A percentile compares a stretch with the other conserved stretches of the same genome.
Conservation (phyloP, 139 green algal genomes). For the Picocystis salinarum region DNA sequence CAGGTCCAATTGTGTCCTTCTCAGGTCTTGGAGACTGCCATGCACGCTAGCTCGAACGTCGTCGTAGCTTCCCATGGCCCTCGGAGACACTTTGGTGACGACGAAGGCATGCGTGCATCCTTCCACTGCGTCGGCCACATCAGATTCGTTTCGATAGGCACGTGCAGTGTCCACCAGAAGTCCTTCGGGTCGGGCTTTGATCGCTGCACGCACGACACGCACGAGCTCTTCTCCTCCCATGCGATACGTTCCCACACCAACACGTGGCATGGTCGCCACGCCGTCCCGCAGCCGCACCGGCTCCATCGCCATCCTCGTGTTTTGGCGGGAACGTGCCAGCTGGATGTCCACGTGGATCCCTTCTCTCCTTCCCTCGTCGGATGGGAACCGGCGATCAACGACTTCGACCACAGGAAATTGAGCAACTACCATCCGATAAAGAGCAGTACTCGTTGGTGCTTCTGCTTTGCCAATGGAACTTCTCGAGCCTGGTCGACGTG, state of each 20-base stretch:
- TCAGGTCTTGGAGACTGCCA: constrained; percentile 4
- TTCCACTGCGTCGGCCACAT: constrained; percentile 6
- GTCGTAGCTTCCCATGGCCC: constrained; percentile 8
- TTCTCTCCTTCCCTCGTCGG: too few species aligned
- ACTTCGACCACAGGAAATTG: too few species aligned
- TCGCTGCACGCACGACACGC: constrained; percentile 13
- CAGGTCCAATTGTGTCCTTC: constrained; percentile 36
- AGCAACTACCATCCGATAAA: too few species aligned
- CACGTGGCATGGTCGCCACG: too few species aligned
- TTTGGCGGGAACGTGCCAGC: too few species aligned
- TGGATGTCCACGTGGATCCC: too few species aligned
- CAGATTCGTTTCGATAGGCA: constrained; percentile 12
- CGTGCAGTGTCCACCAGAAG: constrained; percentile 51
- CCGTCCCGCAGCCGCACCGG: too few species aligned
- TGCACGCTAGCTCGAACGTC: constrained; percentile 4
- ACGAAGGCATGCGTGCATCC: constrained; percentile 22
- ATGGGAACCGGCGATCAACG: too few species aligned
- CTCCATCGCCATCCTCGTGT: too few species aligned
- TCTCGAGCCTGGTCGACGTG: too few species aligned
- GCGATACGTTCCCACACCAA: constrained; percentile 49
- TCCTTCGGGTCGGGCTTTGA: constrained; percentile 20
- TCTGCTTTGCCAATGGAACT: too few species aligned
- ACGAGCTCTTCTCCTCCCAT: constrained; percentile 10
- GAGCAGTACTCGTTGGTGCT: too few species aligned
- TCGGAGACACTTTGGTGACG: constrained; percentile 23